Evolutionary conservation across 495 filamentous ascomycete genomes (phyloP).

Genomic region (Trichocladium uniseriatum): DNA sequence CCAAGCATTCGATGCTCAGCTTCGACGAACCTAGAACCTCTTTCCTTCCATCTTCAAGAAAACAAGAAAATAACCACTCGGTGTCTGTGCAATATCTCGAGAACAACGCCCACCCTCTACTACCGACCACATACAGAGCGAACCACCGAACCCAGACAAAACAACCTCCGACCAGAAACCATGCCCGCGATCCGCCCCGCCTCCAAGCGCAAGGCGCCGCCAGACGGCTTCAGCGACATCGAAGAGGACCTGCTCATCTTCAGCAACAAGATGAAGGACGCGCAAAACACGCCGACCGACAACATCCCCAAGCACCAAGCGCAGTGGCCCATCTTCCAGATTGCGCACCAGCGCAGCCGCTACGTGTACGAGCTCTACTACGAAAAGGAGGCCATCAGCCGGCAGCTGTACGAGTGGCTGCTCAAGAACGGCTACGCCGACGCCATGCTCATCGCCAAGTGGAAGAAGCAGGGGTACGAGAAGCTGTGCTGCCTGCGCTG

Average conservation of each 20-base stretch:
- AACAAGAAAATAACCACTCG: neutral
- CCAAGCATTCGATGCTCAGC: neutral
- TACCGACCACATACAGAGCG: neutral
- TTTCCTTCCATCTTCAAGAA: neutral
- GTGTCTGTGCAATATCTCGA: too few species aligned
- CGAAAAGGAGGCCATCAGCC: conserved; percentile 89
- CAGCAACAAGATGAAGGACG: conserved; percentile 97
- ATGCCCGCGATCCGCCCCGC: conserved; percentile 77
- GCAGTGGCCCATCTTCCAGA: conserved; percentile 95
- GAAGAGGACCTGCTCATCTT: conserved; percentile 95
- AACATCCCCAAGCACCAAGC: conserved; percentile 66
- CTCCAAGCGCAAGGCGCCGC: conserved; percentile 80
- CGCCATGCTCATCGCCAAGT: conserved; percentile 91
- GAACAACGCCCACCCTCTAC: neutral
- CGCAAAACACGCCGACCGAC: conserved; percentile 58
- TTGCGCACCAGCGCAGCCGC: conserved; percentile 81
- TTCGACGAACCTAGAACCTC: neutral
- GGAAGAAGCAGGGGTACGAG: conserved; percentile 99
- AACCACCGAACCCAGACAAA: neutral
- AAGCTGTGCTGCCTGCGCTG: conserved; percentile 95
- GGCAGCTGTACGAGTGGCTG: conserved; percentile 87
- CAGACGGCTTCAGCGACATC: conserved; percentile 91
- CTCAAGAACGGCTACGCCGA: conserved; percentile 96
- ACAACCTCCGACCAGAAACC: neutral
- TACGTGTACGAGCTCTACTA: conserved; percentile 99